phyloP scores from a whole-genome alignment of 257 asterid genomes.

The Przewalskia tangutica region DNA sequence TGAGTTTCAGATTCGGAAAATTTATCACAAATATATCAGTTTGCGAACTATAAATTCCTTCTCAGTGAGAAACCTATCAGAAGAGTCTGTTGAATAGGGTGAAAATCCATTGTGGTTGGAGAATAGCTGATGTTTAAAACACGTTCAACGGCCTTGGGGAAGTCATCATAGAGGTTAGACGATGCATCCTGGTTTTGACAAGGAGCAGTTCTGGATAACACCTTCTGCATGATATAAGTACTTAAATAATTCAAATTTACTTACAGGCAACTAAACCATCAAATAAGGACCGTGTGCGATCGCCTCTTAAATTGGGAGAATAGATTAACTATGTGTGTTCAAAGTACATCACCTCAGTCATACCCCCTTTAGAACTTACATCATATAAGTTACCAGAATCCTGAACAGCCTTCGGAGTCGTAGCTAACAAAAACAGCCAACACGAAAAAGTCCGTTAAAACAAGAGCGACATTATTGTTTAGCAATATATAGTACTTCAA shows the following conservation, averaged over 20 bases:
- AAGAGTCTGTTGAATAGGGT: slow-evolving; percentile 50
- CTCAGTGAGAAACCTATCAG: slow-evolving; percentile 40
- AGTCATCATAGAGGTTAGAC: slow-evolving; percentile 20
- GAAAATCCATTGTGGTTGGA: slow-evolving; percentile 59
- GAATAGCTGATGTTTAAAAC: slow-evolving; percentile 27
- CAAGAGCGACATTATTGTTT: background rate
- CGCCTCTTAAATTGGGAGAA: background rate
- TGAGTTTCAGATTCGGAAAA: slow-evolving; percentile 2
- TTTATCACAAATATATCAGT: slow-evolving; percentile 1
- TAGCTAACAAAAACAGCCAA: slow-evolving; percentile 4
- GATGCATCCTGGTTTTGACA: slow-evolving; percentile 10
- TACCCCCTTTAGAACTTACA: slow-evolving; percentile 7
- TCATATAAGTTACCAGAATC: slow-evolving; percentile 12
- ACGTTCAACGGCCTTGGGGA: slow-evolving; percentile 45
- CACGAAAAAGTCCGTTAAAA: too few relatives aligned
- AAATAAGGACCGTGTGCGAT: too few relatives aligned
- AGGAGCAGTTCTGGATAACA: slow-evolving; percentile 1
- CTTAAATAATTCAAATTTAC: background rate
- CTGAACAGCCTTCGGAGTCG: slow-evolving; percentile 20
- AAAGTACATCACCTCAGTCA: slow-evolving; percentile 37
- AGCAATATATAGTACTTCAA: slow-evolving; percentile 14
- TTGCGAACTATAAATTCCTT: background rate
- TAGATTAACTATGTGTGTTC: background rate
- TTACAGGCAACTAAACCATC: background rate
- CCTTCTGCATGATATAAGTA: slow-evolving; percentile 28